Conservation (phyloP, 2,329 filamentous ascomycete genomes). For the Teratosphaeriaceae sp. region DNA sequence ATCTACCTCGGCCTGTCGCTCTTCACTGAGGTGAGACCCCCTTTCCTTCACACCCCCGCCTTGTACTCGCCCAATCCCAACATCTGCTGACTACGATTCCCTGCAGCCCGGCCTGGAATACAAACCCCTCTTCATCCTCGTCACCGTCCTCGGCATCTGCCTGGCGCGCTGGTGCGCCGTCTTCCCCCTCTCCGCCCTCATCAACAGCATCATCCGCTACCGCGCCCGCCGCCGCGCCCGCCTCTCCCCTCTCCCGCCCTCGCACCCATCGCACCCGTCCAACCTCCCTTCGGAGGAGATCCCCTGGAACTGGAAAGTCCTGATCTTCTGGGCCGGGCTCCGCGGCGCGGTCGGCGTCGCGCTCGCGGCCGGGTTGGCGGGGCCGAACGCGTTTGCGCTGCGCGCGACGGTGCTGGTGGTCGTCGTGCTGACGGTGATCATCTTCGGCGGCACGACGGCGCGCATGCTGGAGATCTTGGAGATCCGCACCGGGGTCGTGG, state of each 20-base stretch:
- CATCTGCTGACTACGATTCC: too few relatives aligned
- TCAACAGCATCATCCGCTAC: conserved; percentile 91
- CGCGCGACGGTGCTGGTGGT: conserved; percentile 96
- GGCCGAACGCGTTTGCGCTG: conserved; percentile 64
- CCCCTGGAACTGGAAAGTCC: conserved; percentile 93
- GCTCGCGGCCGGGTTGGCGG: conserved; percentile 78
- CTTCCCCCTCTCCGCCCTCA: conserved; percentile 80
- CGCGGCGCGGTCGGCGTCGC: conserved; percentile 94
- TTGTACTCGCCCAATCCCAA: too few relatives aligned
- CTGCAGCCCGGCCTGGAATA: conserved; percentile 79
- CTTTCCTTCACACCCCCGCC: too few relatives aligned
- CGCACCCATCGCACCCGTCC: conserved; percentile 90
- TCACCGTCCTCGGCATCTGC: conserved; percentile 87
- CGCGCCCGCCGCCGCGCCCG: too few relatives aligned
- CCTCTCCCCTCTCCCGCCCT: conserved; percentile 79
- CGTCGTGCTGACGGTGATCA: conserved; percentile 95
- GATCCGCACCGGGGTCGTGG: conserved; percentile 93
- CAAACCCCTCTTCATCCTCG: conserved; percentile 90
- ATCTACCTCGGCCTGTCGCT: conserved; percentile 94
- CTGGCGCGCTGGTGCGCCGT: conserved; percentile 89
- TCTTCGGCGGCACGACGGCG: conserved; percentile 94
- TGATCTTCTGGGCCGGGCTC: conserved; percentile 99
- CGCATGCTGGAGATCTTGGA: conserved; percentile 96
- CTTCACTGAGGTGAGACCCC: too few relatives aligned
- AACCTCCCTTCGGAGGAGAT: conserved; percentile 80